phyloP scores from a whole-genome alignment of 139 green algal species.

The Tetradesmus obliquus region DNA sequence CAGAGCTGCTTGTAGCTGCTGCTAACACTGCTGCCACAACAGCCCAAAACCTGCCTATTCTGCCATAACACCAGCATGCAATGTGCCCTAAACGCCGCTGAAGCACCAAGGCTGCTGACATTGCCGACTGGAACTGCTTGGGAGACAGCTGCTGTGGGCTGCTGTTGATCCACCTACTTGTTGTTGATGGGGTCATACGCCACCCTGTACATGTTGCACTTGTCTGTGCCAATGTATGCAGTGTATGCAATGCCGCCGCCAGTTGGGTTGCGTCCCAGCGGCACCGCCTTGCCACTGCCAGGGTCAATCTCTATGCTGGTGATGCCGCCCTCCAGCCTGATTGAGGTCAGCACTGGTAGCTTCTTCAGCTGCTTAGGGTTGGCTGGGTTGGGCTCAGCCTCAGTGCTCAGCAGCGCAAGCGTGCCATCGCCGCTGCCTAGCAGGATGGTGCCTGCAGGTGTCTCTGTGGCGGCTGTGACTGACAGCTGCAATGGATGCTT shows the following conservation, averaged over 20 bases:
- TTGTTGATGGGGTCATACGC: slow-evolving; percentile 58
- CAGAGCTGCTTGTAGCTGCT: too few species aligned
- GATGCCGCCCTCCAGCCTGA: slow-evolving; percentile 63
- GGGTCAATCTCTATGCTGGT: slow-evolving; percentile 72
- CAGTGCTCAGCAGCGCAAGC: slow-evolving; percentile 53
- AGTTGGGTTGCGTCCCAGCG: neutral
- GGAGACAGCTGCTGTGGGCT: neutral
- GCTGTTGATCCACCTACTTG: slow-evolving; percentile 41
- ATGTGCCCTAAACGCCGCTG: too few species aligned
- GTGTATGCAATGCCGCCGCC: slow-evolving; percentile 59
- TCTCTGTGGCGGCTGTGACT: slow-evolving; percentile 56
- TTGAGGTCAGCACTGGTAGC: slow-evolving; percentile 54
- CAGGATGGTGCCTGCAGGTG: slow-evolving; percentile 66
- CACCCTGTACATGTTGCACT: slow-evolving; percentile 81
- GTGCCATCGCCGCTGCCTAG: slow-evolving; percentile 72
- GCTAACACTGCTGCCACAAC: too few species aligned
- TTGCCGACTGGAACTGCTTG: neutral
- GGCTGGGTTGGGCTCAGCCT: slow-evolving; percentile 42
- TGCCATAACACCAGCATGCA: too few species aligned
- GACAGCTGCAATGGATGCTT: slow-evolving; percentile 68
- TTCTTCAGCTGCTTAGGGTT: slow-evolving; percentile 72
- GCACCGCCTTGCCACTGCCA: neutral
- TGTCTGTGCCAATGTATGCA: slow-evolving; percentile 69
- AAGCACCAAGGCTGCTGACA: too few species aligned
- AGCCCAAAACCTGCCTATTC: too few species aligned